Evolutionary conservation across 2,329 filamentous ascomycete species (phyloP).

Genomic region (Cadophora luteo-olivacea): DNA sequence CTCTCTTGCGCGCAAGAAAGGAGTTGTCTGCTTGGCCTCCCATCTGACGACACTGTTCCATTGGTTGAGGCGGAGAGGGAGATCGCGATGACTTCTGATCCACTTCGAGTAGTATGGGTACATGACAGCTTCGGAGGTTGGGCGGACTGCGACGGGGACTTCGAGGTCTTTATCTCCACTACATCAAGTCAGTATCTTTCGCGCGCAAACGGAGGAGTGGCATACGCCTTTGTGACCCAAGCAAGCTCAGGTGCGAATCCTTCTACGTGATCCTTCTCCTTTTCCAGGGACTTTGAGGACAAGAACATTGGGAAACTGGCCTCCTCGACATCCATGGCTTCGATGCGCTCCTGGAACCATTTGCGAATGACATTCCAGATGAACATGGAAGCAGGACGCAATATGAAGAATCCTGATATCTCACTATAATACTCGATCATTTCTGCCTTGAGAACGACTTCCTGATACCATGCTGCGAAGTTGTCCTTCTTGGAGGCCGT

Average conservation of each 20-base stretch:
- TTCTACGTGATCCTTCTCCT: constrained; percentile 94
- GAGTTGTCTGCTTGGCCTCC: constrained; percentile 94
- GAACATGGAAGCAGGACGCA: constrained; percentile 74
- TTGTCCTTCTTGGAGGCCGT: constrained; percentile 85
- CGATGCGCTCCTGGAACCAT: constrained; percentile 78
- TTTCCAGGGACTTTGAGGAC: constrained; percentile 79
- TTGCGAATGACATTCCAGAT: constrained; percentile 71
- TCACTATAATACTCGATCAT: constrained; percentile 95
- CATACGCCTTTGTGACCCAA: constrained; percentile 84
- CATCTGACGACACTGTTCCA: constrained; percentile 95
- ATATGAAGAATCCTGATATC: constrained; percentile 96
- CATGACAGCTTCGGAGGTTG: constrained; percentile 81
- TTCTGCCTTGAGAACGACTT: constrained; percentile 95
- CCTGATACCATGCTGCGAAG: constrained; percentile 96
- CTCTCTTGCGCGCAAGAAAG: constrained; percentile 89
- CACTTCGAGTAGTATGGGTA: constrained; percentile 96
- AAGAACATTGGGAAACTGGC: constrained; percentile 97
- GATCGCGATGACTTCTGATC: constrained; percentile 95
- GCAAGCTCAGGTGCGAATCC: constrained; percentile 95
- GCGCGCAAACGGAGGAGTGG: constrained; percentile 34
- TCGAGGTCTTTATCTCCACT: constrained; percentile 94
- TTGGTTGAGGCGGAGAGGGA: constrained; percentile 93
- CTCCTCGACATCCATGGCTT: constrained; percentile 91
- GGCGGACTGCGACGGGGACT: constrained; percentile 72
- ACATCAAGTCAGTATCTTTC: constrained; percentile 39